These are phyloP conservation scores for Lumnitzera littorea DNA, from an alignment of 345 rosid genomes.

Conservation along the genomic window DNA sequence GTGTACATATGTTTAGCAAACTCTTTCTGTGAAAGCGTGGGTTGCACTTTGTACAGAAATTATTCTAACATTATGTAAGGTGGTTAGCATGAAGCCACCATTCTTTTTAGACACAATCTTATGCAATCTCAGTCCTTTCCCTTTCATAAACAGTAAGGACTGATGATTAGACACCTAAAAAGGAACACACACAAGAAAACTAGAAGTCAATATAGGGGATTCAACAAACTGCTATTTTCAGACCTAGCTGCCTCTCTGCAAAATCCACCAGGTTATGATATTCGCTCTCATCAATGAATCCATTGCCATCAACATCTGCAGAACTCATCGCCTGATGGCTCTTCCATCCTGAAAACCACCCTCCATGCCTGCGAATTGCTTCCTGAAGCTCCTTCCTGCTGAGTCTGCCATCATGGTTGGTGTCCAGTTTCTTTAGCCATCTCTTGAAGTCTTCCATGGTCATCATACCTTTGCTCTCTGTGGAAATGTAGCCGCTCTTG, in stretches of 20 bases:
- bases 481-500: background rate
- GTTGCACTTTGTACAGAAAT: too few species aligned
- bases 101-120: too few species aligned
- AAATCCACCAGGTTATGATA: conserved; percentile 12
- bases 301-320: conserved; percentile 12
- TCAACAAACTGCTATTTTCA: conserved; percentile 3
- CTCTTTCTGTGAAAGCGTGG: too few species aligned
- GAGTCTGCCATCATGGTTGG: conserved; percentile 14
- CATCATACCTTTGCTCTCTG: conserved; percentile 8
- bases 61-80: too few species aligned
- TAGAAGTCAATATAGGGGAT: too few species aligned
- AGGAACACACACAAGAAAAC: too few species aligned
- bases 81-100: too few species aligned
- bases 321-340: conserved; percentile 3
- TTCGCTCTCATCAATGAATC: conserved; percentile 17
- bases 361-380: conserved; percentile 9
- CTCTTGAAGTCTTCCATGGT: conserved; percentile 21
- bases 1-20: too few species aligned
- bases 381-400: conserved; percentile 22
- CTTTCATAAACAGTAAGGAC: too few species aligned
- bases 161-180: too few species aligned
- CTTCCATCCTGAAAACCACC: conserved; percentile 8
- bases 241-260: conserved; percentile 13
- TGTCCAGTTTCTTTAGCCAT: conserved; percentile 16
- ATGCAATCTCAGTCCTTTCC: too few species aligned